Base-by-base conservation (phyloP, 768 basidiomycete genomes). In the Daedaleopsis sinensis region DNA sequence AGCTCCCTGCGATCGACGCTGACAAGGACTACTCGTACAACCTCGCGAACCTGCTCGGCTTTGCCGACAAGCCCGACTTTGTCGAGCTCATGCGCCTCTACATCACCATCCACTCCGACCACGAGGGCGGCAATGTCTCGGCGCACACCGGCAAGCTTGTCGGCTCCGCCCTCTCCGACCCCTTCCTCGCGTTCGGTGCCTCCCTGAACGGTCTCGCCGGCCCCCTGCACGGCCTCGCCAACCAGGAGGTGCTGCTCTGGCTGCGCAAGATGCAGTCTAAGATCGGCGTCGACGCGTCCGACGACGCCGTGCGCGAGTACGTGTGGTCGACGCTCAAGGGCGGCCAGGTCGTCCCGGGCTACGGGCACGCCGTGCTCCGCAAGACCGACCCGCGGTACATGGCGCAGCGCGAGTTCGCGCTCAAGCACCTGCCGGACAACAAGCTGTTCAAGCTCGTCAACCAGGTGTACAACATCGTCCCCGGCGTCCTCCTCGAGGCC, bases 101-200 rank as follows among this genome's bases (percentile, higher is more conserved):
- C 82, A 87, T 98, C 77, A 96, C 95, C 67, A 96, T 98, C 71
- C 96, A 98, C 84, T 95, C 90, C 73, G 96, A 98, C 73, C 96
- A 98, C 78, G 96, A 98, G 77, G 96, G 96, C 74, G 96, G 96
- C 48, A 98, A 98, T 68, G 96, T 98, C 63, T 98, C 96, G 54
- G 94, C 94, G 1, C 94, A 96, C 80, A 91, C 94, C 21, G 92
- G 92, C 59, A 93, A 96, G 76, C 82, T 95, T 21, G 94, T 96
- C 65, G 94, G 93, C 57, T 95, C 94, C 57, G 96, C 96, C 55
- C 89, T 98, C 59, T 96, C 96, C 0, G 96, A 98, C 74, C 96
- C 96, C 57, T 98, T 97, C 93, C 87, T 98, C 24, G 84, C 96
- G 6, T 98, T 93, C 73, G 86, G 84, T 60, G 96, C 96, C 51